Conservation (phyloP, 805 yeast species). For the Cyberlindnera suaveolens region DNA sequence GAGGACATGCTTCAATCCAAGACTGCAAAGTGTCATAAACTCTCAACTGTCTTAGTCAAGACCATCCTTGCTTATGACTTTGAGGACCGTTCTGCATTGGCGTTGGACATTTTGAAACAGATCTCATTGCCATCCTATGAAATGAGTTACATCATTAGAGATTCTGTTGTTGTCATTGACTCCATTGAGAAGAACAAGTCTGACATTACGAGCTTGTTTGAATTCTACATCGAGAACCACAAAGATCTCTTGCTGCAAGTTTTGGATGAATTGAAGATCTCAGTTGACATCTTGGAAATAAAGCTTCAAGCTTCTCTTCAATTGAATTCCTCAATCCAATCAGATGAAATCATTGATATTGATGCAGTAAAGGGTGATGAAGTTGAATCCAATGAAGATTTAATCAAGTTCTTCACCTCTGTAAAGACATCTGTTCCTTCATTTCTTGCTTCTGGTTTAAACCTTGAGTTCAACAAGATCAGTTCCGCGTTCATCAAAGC, state of each 20-base stretch:
- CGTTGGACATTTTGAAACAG: constrained; percentile 31
- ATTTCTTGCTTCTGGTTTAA: constrained; percentile 30
- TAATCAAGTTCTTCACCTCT: constrained; percentile 15
- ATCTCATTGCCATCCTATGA: constrained; percentile 31
- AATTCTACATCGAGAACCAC: constrained; percentile 30
- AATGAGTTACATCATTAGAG: constrained; percentile 31
- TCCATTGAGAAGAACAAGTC: constrained; percentile 32
- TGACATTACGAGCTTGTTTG: constrained; percentile 32
- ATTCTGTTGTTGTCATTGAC: constrained; percentile 32
- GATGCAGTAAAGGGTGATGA: constrained; percentile 16
- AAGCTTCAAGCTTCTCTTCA: constrained; percentile 57
- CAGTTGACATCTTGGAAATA: constrained; percentile 51
- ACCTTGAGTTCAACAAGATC: constrained; percentile 36
- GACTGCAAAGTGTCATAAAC: constrained; percentile 30
- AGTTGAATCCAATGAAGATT: constrained; percentile 7
- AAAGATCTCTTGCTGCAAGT: constrained; percentile 34
- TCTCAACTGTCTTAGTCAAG: constrained; percentile 38
- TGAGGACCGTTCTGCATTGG: constrained; percentile 26
- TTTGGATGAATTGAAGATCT: constrained; percentile 29
- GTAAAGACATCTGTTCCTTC: constrained; percentile 21
- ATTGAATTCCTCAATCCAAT: constrained; percentile 24
- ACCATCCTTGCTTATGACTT: constrained; percentile 39
- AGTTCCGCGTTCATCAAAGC: constrained; percentile 39
- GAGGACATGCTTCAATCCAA: constrained; percentile 24
- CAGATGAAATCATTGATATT: constrained; percentile 4